These are phyloP conservation scores for Carpinus viminea DNA, from an alignment of 306 rosid species.

Conservation along the genomic window DNA sequence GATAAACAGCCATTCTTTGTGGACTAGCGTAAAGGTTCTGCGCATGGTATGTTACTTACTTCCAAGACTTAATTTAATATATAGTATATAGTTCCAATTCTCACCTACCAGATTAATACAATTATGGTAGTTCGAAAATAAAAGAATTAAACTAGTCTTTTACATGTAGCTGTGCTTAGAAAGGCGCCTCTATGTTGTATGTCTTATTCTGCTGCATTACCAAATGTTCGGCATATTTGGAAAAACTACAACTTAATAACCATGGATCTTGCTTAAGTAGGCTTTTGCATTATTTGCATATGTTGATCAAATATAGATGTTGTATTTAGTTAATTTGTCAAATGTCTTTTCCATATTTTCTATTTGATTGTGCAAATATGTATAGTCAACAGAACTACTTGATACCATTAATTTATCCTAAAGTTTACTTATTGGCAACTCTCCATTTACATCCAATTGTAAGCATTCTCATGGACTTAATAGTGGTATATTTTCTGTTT, in stretches of 20 bases:
- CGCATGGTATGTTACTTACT: background rate
- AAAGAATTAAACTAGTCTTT: background rate
- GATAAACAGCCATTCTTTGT: background rate
- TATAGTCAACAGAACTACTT: background rate
- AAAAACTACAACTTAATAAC: background rate
- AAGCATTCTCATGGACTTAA: background rate
- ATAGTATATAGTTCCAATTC: no score
- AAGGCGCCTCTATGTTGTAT: background rate
- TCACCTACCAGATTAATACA: no score
- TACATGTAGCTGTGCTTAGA: background rate
- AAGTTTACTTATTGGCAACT: background rate
- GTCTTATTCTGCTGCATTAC: background rate
- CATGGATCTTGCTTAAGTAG: background rate
- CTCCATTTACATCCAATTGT: background rate
- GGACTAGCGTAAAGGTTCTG: background rate
- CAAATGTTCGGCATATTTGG: background rate
- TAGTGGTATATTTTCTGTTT: constrained; percentile 12
- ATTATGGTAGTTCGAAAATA: background rate
- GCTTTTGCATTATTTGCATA: background rate
- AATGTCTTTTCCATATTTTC: background rate
- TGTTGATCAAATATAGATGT: background rate
- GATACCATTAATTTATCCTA: background rate
- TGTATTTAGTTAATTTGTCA: background rate
- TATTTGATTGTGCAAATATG: background rate
- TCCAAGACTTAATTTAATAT: background rate